Evolutionary conservation across 192 early-diverging fungal species (phyloP).

Genomic region (Lobosporangium transversale): DNA sequence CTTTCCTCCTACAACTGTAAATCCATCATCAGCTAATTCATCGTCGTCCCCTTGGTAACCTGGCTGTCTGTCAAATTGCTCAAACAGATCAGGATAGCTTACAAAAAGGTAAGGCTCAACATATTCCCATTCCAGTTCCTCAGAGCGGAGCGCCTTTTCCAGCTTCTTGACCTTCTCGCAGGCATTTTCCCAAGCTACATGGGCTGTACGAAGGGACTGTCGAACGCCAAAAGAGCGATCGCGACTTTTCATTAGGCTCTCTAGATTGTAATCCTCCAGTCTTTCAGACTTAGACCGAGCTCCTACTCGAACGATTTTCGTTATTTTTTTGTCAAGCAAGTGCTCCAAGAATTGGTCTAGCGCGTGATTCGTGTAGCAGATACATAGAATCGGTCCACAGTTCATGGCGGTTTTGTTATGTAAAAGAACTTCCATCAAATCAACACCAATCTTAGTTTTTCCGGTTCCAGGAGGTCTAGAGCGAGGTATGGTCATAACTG

Average conservation of each 20-base stretch:
- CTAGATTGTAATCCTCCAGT: conserved; percentile 27
- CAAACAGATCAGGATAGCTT: conserved; percentile 3
- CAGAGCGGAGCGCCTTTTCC: conserved; percentile 9
- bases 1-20: background rate
- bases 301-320: conserved; percentile 61
- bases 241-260: conserved; percentile 16
- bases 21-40: conserved; percentile 3
- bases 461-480: conserved; percentile 63
- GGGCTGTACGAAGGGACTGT: background rate
- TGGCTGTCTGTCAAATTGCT: conserved; percentile 1
- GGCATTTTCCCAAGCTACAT: conserved; percentile 4
- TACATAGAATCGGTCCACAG: conserved; percentile 57
- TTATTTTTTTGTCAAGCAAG: conserved; percentile 53
- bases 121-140: conserved; percentile 20
- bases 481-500: background rate
- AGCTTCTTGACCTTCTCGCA: conserved; percentile 15
- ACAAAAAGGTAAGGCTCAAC: conserved; percentile 9
- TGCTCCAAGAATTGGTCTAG: conserved; percentile 70
- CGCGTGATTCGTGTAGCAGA: conserved; percentile 72
- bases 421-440: conserved; percentile 55
- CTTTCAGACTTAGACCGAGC: conserved; percentile 43
- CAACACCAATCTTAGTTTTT: conserved; percentile 63
- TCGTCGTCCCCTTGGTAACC: background rate
- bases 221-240: conserved; percentile 22
- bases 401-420: conserved; percentile 32